Conservation (phyloP, 495 filamentous ascomycete species). For the Glutinoglossum americanum region DNA sequence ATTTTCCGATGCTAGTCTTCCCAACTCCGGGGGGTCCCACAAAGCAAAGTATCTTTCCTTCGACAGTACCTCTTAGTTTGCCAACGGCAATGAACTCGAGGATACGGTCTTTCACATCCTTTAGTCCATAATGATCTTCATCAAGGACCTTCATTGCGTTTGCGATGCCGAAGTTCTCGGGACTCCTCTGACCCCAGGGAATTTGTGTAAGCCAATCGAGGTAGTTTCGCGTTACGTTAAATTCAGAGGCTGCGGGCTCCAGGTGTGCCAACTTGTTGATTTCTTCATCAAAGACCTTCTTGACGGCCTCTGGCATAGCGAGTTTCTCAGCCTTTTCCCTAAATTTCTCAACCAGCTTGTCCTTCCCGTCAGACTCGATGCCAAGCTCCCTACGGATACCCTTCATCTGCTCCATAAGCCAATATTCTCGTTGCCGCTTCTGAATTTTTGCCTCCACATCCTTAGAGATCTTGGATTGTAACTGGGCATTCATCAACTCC, state of each 20-base stretch:
- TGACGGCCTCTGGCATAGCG: constrained; percentile 89
- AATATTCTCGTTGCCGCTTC: constrained; percentile 95
- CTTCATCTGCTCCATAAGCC: constrained; percentile 99
- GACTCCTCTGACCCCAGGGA: constrained; percentile 88
- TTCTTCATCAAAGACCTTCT: constrained; percentile 96
- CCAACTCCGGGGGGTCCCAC: constrained; percentile 93
- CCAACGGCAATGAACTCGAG: constrained; percentile 97
- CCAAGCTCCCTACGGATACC: constrained; percentile 91
- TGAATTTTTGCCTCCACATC: constrained; percentile 96
- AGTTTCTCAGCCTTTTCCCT: constrained; percentile 86
- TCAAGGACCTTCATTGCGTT: constrained; percentile 81
- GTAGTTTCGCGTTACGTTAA: constrained; percentile 98
- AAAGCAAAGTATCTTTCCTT: constrained; percentile 96
- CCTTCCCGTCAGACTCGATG: constrained; percentile 92
- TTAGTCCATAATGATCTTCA: constrained; percentile 91
- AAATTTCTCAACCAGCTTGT: constrained; percentile 93
- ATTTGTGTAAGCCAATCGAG: constrained; percentile 97
- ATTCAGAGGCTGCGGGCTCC: constrained; percentile 87
- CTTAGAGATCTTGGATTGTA: constrained; percentile 93
- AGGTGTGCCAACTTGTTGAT: constrained; percentile 89
- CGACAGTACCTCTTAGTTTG: constrained; percentile 88
- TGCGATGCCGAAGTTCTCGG: constrained; percentile 87
- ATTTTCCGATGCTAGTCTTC: constrained; percentile 97
- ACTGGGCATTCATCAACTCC: constrained; percentile 90
- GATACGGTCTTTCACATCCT: constrained; percentile 98